phyloP scores from a whole-genome alignment of 2,329 filamentous ascomycete genomes.

The Capronia coronata region DNA sequence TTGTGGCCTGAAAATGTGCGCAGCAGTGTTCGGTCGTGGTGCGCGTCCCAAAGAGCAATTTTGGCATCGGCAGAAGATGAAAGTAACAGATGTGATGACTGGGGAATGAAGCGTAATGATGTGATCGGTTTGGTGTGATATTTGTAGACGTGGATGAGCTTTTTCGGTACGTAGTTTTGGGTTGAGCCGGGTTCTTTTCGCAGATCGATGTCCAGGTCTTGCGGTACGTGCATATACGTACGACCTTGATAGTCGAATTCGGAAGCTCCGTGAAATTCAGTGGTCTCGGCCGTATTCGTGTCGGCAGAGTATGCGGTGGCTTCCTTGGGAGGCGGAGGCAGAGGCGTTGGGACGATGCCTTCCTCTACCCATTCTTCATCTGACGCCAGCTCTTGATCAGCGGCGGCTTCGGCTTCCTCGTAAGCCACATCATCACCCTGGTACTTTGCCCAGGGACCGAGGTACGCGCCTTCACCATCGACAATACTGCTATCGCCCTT shows the following conservation, averaged over 20 bases:
- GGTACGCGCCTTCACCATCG: conserved; percentile 80
- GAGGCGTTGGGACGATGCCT: conserved; percentile 51
- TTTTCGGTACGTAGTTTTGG: conserved; percentile 93
- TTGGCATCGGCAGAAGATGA: conserved; percentile 86
- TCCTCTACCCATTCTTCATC: conserved; percentile 78
- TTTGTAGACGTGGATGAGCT: conserved; percentile 84
- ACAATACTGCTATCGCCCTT: conserved; percentile 80
- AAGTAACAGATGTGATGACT: conserved; percentile 78
- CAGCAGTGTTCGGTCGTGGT: conserved; percentile 79
- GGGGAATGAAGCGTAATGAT: conserved; percentile 81
- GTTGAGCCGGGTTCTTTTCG: conserved; percentile 69
- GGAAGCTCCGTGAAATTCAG: conserved; percentile 74
- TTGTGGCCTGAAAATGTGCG: conserved; percentile 87
- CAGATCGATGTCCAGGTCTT: conserved; percentile 80
- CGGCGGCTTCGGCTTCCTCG: conserved; percentile 59
- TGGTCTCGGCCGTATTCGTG: conserved; percentile 67
- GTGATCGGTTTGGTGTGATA: conserved; percentile 79
- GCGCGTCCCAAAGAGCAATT: conserved; percentile 90
- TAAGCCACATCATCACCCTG: conserved; percentile 64
- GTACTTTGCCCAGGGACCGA: conserved; percentile 92
- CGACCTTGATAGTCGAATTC: conserved; percentile 90
- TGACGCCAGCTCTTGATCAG: conserved; percentile 65
- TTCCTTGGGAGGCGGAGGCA: conserved; percentile 46
- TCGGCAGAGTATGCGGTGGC: conserved; percentile 48
- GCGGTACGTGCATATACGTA: conserved; percentile 96